phyloP scores from a whole-genome alignment of 169 alveolate species.

The Plasmodium inui region DNA sequence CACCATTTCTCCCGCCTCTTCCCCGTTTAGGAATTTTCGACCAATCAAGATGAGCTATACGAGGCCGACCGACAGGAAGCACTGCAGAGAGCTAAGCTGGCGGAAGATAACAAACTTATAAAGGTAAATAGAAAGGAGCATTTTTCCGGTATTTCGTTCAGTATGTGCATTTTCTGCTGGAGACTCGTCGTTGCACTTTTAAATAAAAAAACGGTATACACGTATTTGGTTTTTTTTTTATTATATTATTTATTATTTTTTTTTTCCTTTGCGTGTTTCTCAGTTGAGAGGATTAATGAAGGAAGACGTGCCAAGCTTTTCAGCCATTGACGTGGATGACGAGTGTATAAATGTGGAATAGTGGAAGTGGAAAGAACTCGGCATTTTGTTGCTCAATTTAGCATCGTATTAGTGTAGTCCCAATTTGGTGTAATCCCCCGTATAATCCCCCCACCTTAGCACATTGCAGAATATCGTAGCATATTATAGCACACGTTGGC shows the following conservation, averaged over 20 bases:
- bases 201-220: not conserved
- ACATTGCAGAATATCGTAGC: not conserved
- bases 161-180: not conserved
- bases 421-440: not conserved
- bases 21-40: constrained; percentile 57
- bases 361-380: not conserved
- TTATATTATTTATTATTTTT: not conserved
- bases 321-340: constrained; percentile 75
- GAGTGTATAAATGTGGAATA: constrained; percentile 68
- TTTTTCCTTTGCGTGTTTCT: constrained; percentile 2
- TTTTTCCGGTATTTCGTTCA: not conserved
- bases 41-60: constrained; percentile 70
- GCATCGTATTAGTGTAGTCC: not conserved
- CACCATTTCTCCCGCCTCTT: not conserved
- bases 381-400: not conserved
- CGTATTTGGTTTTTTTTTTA: constrained; percentile 1
- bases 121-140: constrained; percentile 9
- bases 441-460: not conserved
- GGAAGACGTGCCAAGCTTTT: constrained; percentile 69
- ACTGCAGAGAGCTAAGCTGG: constrained; percentile 70
- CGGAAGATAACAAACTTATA: constrained; percentile 70
- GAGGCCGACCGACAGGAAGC: constrained; percentile 77
- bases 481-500: not conserved
- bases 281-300: constrained; percentile 70
- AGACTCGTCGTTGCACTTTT: not conserved